Conservation (phyloP, 139 green algal species). For the Monoraphidium neglectum region DNA sequence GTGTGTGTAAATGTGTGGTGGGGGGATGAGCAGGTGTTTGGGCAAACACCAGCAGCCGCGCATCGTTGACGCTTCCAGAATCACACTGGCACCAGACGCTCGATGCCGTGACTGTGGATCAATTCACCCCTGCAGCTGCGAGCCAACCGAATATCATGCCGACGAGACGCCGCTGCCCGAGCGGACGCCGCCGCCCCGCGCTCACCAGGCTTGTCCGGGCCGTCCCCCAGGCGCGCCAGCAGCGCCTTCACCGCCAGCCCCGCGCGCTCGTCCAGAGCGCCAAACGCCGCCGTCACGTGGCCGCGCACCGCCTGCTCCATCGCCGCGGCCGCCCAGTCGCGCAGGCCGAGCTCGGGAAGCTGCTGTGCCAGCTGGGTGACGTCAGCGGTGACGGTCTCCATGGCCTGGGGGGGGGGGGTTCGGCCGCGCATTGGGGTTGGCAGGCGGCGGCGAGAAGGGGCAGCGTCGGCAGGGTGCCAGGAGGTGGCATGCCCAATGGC, state of each 20-base stretch:
- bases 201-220: background rate
- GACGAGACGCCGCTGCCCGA: no score
- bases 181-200: background rate
- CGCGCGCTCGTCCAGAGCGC: constrained; percentile 34
- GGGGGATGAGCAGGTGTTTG: no score
- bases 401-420: constrained; percentile 30
- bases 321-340: constrained; percentile 48
- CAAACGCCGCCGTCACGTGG: constrained; percentile 67
- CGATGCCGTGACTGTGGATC: no score
- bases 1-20: no score
- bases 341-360: constrained; percentile 70
- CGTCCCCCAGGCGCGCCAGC: constrained; percentile 5
- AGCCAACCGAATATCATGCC: no score
- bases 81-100: no score
- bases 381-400: constrained; percentile 66
- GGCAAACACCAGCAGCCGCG: no score
- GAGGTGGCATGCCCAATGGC: no score
- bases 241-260: constrained; percentile 4
- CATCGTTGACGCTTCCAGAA: no score
- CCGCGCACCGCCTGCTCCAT: constrained; percentile 47
- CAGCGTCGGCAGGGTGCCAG: background rate
- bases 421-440: no score
- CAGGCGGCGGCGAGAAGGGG: background rate
- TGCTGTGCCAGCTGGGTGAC: constrained; percentile 56
- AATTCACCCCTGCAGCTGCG: no score